These are phyloP conservation scores for Aphanomyces stellatus DNA, from an alignment of 352 stramenopile genomes.

Conservation along the genomic window DNA sequence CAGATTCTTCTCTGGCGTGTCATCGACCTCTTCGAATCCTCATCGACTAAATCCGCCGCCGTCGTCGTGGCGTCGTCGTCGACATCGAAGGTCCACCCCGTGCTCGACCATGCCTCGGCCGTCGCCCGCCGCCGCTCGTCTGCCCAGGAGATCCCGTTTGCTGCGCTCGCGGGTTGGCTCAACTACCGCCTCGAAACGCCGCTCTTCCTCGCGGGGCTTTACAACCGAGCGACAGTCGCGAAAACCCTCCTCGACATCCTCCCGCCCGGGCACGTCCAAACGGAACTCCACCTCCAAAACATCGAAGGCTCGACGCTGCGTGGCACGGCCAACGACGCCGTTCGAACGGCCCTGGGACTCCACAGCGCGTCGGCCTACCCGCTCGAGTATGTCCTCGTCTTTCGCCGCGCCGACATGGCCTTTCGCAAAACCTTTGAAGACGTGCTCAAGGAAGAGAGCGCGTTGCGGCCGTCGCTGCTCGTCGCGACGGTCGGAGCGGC, in stretches of 20 bases:
- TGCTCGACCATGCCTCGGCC: background rate
- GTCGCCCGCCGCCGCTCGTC: background rate
- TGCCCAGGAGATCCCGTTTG: background rate
- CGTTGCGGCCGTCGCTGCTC: constrained; percentile 38
- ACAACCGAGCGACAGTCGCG: constrained; percentile 40
- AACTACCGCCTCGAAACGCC: constrained; percentile 61
- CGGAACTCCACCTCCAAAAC: constrained; percentile 53
- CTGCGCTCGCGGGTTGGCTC: constrained; percentile 34
- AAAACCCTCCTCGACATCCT: constrained; percentile 30
- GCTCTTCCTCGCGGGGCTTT: constrained; percentile 51
- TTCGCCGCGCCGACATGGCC: constrained; percentile 39
- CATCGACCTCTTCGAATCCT: background rate
- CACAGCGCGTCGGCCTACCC: background rate
- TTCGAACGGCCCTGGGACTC: constrained; percentile 26
- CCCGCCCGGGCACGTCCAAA: constrained; percentile 31
- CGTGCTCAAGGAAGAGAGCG: constrained; percentile 59
- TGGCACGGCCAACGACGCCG: constrained; percentile 38
- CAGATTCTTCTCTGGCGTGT: background rate
- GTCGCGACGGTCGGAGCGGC: constrained; percentile 27
- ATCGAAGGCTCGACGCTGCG: constrained; percentile 63
- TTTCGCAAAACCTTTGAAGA: constrained; percentile 74
- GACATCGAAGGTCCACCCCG: background rate
- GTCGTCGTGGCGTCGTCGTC: background rate
- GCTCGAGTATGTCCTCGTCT: constrained; percentile 62
- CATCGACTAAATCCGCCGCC: no score